Percentiles rank a stretch among this genome's conserved stretches.
These are phyloP conservation scores for Hypoxylon sp. DNA, from an alignment of 2,329 filamentous ascomycete species.

Conservation along the genomic window DNA sequence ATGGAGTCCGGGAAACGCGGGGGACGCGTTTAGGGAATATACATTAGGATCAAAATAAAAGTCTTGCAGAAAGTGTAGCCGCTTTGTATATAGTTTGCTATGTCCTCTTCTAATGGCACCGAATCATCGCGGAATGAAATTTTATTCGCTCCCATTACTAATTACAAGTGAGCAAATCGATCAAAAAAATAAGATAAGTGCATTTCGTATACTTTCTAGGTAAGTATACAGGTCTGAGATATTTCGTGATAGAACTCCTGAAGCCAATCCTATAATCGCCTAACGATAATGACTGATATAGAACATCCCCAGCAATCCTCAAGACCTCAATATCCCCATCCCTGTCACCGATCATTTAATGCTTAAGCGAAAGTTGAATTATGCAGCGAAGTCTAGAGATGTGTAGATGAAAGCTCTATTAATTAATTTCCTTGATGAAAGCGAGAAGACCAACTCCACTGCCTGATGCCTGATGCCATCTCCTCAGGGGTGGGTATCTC, in stretches of 20 bases:
- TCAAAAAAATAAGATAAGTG: not conserved
- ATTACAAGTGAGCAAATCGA: not conserved
- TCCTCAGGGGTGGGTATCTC: conserved; percentile 53
- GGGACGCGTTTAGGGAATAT: no score
- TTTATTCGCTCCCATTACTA: no score
- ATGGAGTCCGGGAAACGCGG: conserved; percentile 69
- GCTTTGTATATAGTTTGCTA: no score
- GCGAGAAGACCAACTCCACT: conserved; percentile 51
- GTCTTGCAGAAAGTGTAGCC: no score
- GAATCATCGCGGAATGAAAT: no score
- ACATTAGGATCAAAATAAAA: no score
- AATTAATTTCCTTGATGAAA: conserved; percentile 51
- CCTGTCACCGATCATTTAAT: not conserved
- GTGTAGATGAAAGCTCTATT: conserved; percentile 46
- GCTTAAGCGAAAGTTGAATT: not conserved
- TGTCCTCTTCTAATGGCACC: no score
- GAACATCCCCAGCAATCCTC: no score
- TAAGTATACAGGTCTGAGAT: not conserved
- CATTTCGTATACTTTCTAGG: not conserved
- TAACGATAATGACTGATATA: not conserved
- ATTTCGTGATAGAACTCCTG: not conserved
- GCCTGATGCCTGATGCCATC: conserved; percentile 48
- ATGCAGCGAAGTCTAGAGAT: not conserved
- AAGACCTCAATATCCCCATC: not conserved
- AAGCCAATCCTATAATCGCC: not conserved